Percentiles rank a stretch among this genome's conserved stretches.
Evolutionary conservation across 257 asterid genomes (phyloP).

Genomic region (Penstemon barbatus): DNA sequence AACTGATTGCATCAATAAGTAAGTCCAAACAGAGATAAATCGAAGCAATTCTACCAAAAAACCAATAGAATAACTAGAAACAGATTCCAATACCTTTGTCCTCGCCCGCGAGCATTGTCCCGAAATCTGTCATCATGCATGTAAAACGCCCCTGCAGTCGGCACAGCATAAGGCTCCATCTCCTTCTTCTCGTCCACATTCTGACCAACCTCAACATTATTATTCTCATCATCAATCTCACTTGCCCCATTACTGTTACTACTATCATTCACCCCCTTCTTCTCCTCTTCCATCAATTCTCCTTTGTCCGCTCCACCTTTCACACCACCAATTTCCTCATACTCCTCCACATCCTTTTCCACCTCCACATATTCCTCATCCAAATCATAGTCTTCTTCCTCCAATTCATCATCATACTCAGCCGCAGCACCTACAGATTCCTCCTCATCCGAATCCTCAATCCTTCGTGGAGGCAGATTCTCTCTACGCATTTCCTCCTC

Average conservation of each 20-base stretch:
- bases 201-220: constrained; percentile 38
- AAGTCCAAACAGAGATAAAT: neutral
- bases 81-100: constrained; percentile 50
- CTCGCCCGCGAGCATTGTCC: constrained; percentile 72
- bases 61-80: neutral
- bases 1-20: neutral
- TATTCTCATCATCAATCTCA: constrained; percentile 36
- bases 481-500: constrained; percentile 31
- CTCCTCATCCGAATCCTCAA: constrained; percentile 70
- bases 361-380: constrained; percentile 60
- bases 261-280: constrained; percentile 29
- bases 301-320: constrained; percentile 32
- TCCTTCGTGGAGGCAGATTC: constrained; percentile 35
- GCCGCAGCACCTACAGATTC: constrained; percentile 84
- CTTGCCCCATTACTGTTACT: constrained; percentile 22
- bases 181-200: constrained; percentile 67
- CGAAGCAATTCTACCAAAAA: constrained; percentile 1
- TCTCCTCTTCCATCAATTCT: constrained; percentile 33
- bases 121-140: constrained; percentile 98
- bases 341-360: constrained; percentile 41
- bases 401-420: constrained; percentile 53
- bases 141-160: constrained; percentile 96
- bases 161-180: constrained; percentile 88
- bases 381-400: constrained; percentile 50
- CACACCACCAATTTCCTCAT: constrained; percentile 32